These are phyloP conservation scores for Umbelopsis vinacea DNA, from an alignment of 192 early-diverging fungal species.

Conservation along the genomic window DNA sequence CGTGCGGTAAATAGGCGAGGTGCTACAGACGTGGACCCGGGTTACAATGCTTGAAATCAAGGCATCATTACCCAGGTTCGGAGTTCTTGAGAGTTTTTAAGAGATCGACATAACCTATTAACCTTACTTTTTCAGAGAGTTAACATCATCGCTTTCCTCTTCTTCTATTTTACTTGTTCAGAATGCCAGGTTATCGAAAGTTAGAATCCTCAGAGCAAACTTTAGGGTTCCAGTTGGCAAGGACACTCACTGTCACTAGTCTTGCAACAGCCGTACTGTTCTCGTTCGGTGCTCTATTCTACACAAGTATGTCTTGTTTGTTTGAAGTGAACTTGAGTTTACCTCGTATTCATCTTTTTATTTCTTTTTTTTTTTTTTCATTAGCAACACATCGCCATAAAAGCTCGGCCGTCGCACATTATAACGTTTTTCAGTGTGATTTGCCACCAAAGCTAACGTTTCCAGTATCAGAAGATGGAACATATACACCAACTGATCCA, in stretches of 20 bases:
- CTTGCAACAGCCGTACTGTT: not conserved
- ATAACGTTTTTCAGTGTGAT: not conserved
- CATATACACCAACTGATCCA: slow-evolving; percentile 30
- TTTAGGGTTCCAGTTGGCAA: not conserved
- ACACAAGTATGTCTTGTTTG: not conserved
- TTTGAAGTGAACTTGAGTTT: not conserved
- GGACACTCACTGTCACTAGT: not conserved
- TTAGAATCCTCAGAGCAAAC: not conserved
- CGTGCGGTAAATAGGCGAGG: too few species aligned
- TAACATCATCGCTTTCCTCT: not conserved
- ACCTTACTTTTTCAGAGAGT: not conserved
- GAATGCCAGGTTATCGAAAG: slow-evolving; percentile 7
- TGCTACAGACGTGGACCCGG: not conserved
- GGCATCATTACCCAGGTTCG: not conserved
- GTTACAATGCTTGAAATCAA: not conserved
- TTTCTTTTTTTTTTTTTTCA: too few species aligned
- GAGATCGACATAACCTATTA: not conserved
- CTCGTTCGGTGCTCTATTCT: slow-evolving; percentile 9
- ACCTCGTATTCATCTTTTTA: not conserved
- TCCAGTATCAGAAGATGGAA: slow-evolving; percentile 27
- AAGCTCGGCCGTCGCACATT: not conserved
- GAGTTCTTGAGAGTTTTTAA: not conserved
- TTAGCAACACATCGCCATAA: not conserved
- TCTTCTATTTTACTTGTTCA: not conserved
- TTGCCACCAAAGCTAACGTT: slow-evolving; percentile 19